Evolutionary conservation across 208 protist genomes (phyloP), one percentile per base, ranked within the genome.

Genomic region (Leishmania guyanensis): DNA sequence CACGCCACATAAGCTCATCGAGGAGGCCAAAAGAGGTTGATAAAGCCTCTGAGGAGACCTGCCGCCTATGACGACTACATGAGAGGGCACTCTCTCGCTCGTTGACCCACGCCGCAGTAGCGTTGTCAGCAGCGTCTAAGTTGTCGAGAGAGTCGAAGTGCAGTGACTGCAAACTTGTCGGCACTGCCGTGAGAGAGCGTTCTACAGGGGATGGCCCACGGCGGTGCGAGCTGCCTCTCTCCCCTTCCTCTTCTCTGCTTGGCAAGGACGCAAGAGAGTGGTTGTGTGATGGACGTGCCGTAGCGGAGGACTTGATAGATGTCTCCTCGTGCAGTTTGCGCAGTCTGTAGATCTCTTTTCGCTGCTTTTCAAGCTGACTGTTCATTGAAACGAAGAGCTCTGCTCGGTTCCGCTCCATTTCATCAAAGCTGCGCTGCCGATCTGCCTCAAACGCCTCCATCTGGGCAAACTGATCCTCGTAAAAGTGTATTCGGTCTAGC

Each of bases 301-400:
- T 86, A 56, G 77, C 53, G 64, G 78, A 86, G 10, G 82, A 86
- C 22, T 82, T 77, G 50, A 82, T 72, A 26, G 82, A 86, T 16
- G 78, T 75, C 46, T 86, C 78, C 65, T 86, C 82, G 43, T 80
- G 78, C 56, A 81, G 70, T 43, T 77, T 83, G 12, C 83, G 79
- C 48, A 97, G 86, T 6, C 68, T 71, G 29, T 92, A 83, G 56
- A 97, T 93, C 78, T 94, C 92, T 14, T 84, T 82, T 33, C 85
- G 80, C 70, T 95, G 92, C 33, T 85, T 84, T 39, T 91, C 90
- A 14, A 97, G 73, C 65, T 94, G 87, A 33, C 71, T 78, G 64
- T 97, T 95, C 92, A 97, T 95, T 43, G 82, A 88, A 20, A 87
- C 86, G 72, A 97, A 95, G 39, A 97, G 86, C 81, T 95, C 92